phyloP scores from a whole-genome alignment of 2,329 filamentous ascomycete genomes.

The Pyrenophora tritici-repentis region DNA sequence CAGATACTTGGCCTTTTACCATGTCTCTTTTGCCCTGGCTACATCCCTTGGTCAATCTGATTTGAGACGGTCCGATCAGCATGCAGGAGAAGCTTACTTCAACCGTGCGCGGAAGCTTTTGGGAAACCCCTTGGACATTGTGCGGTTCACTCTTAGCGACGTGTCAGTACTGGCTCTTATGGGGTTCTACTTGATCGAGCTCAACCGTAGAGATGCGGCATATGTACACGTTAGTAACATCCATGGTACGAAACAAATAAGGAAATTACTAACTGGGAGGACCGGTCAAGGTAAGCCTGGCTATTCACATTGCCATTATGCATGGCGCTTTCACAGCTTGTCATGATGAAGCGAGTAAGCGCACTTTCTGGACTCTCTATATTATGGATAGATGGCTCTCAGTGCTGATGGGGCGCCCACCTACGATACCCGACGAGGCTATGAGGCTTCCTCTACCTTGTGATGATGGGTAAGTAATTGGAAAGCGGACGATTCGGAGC shows the following conservation, averaged over 20 bases:
- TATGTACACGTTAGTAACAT: conserved; percentile 30
- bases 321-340: conserved; percentile 29
- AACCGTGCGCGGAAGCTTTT: conserved; percentile 32
- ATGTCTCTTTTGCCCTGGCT: conserved; percentile 34
- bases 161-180: conserved; percentile 34
- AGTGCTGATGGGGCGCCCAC: conserved; percentile 33
- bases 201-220: conserved; percentile 36
- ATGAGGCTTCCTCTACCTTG: conserved; percentile 30
- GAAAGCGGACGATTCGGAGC: not conserved
- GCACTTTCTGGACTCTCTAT: conserved; percentile 33
- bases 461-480: conserved; percentile 25
- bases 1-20: conserved; percentile 30
- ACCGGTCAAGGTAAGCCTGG: conserved; percentile 15
- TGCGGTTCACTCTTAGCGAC: conserved; percentile 30
- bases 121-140: conserved; percentile 33
- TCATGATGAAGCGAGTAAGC: conserved; percentile 26
- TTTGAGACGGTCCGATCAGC: conserved; percentile 18
- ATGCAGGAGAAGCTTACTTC: conserved; percentile 32
- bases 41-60: conserved; percentile 21
- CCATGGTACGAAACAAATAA: too few species aligned
- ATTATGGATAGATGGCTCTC: conserved; percentile 36
- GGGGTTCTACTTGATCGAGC: conserved; percentile 35
- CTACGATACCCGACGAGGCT: conserved; percentile 32
- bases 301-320: conserved; percentile 33
- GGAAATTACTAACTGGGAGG: not conserved